These are phyloP conservation scores for Hsuehochloa calcarea DNA, from an alignment of 176 grass and related monocot genomes.

Conservation along the genomic window DNA sequence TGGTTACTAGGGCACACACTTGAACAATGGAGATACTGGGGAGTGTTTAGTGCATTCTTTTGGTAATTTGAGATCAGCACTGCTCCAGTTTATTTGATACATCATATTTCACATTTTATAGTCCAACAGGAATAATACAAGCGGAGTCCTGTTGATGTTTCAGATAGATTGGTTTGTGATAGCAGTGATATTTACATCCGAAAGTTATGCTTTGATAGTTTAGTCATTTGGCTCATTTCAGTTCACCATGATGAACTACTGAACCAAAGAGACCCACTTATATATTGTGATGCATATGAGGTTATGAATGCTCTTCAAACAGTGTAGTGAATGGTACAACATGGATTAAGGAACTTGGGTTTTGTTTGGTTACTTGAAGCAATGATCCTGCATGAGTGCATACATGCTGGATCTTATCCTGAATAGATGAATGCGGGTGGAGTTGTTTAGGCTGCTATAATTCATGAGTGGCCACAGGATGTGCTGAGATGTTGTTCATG, in stretches of 20 bases:
- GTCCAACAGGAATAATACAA: not conserved
- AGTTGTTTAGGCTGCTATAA: not conserved
- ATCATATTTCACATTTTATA: not conserved
- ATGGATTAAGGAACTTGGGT: not conserved
- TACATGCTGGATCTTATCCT: not conserved
- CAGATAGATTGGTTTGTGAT: no score
- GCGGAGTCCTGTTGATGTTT: not conserved
- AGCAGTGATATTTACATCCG: no score
- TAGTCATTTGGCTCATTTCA: no score
- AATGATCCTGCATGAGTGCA: not conserved
- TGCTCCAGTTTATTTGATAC: not conserved
- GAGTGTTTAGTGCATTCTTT: not conserved
- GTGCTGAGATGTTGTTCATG: not conserved
- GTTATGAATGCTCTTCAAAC: slow-evolving; percentile 15
- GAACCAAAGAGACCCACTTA: not conserved
- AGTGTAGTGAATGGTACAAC: not conserved
- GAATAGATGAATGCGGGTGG: not conserved
- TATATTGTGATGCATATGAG: not conserved
- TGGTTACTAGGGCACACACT: not conserved
- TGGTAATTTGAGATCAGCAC: not conserved
- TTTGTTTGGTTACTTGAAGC: slow-evolving; percentile 16
- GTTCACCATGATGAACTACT: not conserved
- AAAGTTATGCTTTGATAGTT: no score
- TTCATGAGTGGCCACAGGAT: not conserved
- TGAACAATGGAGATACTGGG: not conserved